Conservation (phyloP, 1,284 basidiomycete species). For the Grifola frondosa region DNA sequence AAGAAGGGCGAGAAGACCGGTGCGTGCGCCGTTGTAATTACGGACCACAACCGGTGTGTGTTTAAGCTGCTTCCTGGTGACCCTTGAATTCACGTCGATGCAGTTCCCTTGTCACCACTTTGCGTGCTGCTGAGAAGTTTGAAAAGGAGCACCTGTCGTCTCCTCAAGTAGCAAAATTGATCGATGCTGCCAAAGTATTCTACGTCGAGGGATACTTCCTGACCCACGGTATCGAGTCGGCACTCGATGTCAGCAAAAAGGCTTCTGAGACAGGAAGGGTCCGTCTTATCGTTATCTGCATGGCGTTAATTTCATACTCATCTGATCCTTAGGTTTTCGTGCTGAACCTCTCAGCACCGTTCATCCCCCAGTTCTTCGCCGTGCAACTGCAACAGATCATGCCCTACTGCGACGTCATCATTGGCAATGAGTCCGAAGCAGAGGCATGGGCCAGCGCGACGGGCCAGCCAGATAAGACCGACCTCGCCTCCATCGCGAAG, state of each 20-base stretch:
- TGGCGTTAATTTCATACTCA: constrained; percentile 4
- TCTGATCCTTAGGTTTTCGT: constrained; percentile 64
- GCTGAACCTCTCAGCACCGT: constrained; percentile 96
- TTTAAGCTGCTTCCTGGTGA: not conserved
- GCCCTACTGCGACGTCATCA: constrained; percentile 82
- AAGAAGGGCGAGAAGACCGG: constrained; percentile 88
- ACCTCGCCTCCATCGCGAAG: constrained; percentile 70
- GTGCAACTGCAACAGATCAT: constrained; percentile 78
- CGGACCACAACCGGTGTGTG: constrained; percentile 82
- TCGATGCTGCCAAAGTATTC: constrained; percentile 83
- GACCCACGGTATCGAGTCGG: constrained; percentile 84
- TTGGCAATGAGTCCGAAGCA: constrained; percentile 96
- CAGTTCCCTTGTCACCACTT: constrained; percentile 88
- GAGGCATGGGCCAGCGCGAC: constrained; percentile 80
- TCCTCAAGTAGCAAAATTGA: constrained; percentile 73
- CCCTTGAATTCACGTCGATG: not conserved
- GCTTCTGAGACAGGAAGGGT: constrained; percentile 82
- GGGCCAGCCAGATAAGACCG: constrained; percentile 54
- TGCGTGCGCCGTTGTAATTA: constrained; percentile 95
- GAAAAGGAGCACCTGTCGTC: constrained; percentile 78
- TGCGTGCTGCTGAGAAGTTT: constrained; percentile 91
- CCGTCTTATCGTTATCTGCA: constrained; percentile 12
- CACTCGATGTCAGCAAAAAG: constrained; percentile 77
- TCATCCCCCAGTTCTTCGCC: constrained; percentile 95
- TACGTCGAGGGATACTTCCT: constrained; percentile 99